These are phyloP conservation scores for Jatropha multifida DNA, from an alignment of 441 rosid species.

Conservation along the genomic window DNA sequence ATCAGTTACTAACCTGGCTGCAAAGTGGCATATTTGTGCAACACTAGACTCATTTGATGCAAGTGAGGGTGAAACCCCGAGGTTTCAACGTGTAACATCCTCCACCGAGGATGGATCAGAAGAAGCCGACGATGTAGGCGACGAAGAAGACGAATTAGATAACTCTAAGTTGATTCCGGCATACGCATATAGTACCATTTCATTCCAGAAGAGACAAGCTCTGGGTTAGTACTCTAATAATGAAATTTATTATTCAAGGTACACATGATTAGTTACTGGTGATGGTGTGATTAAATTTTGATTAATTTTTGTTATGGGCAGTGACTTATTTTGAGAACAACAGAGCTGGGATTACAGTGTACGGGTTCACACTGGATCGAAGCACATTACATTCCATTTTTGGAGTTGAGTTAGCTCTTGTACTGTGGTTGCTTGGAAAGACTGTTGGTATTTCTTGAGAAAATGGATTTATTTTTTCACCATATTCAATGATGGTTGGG, in stretches of 20 bases:
- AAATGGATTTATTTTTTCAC: background rate
- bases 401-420: conserved; percentile 74
- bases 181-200: conserved; percentile 68
- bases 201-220: conserved; percentile 89
- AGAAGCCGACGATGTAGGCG: conserved; percentile 54
- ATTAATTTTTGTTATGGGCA: conserved; percentile 28
- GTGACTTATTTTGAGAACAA: conserved; percentile 90
- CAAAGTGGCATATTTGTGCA: conserved; percentile 89
- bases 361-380: conserved; percentile 70
- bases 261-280: background rate
- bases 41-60: conserved; percentile 65
- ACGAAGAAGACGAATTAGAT: conserved; percentile 88
- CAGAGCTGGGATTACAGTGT: conserved; percentile 77
- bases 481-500: background rate
- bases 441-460: conserved; percentile 66
- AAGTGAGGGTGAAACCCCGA: conserved; percentile 66
- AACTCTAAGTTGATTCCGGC: conserved; percentile 69
- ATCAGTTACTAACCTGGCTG: conserved; percentile 70
- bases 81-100: conserved; percentile 25
- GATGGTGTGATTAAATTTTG: background rate
- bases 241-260: background rate
- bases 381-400: conserved; percentile 73
- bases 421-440: conserved; percentile 87
- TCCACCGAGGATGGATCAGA: conserved; percentile 39
- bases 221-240: conserved; percentile 47